phyloP scores from a whole-genome alignment of 2,329 filamentous ascomycete genomes.

The Beauveria australis region DNA sequence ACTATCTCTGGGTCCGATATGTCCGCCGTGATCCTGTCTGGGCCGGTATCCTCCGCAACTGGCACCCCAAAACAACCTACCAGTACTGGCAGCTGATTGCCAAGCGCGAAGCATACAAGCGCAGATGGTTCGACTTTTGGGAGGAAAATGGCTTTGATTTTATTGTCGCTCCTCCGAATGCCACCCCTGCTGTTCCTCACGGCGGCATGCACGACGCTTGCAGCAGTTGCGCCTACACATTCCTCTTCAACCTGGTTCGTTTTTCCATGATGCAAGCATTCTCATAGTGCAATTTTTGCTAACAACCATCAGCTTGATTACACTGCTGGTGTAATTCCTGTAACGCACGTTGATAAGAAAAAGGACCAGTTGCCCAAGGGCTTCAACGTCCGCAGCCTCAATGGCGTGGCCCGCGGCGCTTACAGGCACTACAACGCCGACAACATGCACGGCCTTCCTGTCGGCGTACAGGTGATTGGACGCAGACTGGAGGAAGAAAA shows the following conservation, averaged over 20 bases:
- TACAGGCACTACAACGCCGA: conserved; percentile 78
- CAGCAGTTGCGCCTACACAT: conserved; percentile 85
- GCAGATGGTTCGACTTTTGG: conserved; percentile 81
- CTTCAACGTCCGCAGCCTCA: conserved; percentile 57
- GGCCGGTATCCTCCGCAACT: conserved; percentile 68
- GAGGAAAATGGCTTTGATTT: conserved; percentile 64
- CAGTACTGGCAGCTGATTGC: conserved; percentile 79
- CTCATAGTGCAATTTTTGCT: neutral
- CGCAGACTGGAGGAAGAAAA: conserved; percentile 79
- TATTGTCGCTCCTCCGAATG: conserved; percentile 77
- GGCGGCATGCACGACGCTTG: conserved; percentile 79
- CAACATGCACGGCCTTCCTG: conserved; percentile 80
- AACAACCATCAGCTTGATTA: conserved; percentile 62
- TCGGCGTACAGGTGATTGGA: conserved; percentile 78
- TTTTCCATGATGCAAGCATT: conserved; percentile 22
- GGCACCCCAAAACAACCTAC: conserved; percentile 63
- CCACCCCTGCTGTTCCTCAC: conserved; percentile 81
- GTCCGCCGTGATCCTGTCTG: conserved; percentile 66
- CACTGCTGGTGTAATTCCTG: conserved; percentile 70
- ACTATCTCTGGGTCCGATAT: conserved; percentile 86
- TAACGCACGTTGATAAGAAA: conserved; percentile 70
- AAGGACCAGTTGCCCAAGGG: conserved; percentile 56
- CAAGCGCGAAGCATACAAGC: conserved; percentile 69
- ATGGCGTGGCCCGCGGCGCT: conserved; percentile 72
- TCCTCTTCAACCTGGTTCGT: conserved; percentile 73